These are phyloP conservation scores for Lentinula aciculospora DNA, from an alignment of 768 basidiomycete genomes.

Conservation along the genomic window DNA sequence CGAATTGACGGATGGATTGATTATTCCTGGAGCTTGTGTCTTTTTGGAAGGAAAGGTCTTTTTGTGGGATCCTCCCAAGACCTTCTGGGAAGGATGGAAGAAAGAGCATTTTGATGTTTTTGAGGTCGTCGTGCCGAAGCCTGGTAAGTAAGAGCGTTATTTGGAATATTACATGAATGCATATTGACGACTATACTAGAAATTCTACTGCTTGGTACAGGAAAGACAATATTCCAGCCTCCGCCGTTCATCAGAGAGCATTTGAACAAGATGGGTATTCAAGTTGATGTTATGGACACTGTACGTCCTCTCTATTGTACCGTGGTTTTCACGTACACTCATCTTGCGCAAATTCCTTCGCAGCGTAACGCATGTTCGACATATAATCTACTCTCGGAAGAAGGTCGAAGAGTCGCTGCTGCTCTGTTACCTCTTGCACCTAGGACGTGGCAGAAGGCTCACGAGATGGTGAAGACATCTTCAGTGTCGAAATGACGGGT, in stretches of 20 bases:
- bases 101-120: constrained; percentile 75
- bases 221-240: constrained; percentile 60
- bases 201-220: constrained; percentile 87
- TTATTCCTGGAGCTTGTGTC: constrained; percentile 72
- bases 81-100: constrained; percentile 61
- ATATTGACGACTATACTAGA: constrained; percentile 39
- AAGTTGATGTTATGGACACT: constrained; percentile 84
- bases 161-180: neutral
- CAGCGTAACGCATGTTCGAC: constrained; percentile 93
- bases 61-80: constrained; percentile 80
- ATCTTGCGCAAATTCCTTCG: neutral
- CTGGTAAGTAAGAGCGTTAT: constrained; percentile 51
- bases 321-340: neutral
- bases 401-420: constrained; percentile 88
- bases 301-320: constrained; percentile 32
- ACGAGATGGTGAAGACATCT: neutral
- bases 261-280: constrained; percentile 73
- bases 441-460: constrained; percentile 43
- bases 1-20: constrained; percentile 69
- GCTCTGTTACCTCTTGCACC: constrained; percentile 72
- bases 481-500: neutral
- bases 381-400: constrained; percentile 89
- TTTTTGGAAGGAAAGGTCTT: constrained; percentile 85
- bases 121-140: constrained; percentile 76
- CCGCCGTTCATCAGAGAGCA: constrained; percentile 63